Conservation (phyloP, 306 rosid genomes). For the Alnus glutinosa region DNA sequence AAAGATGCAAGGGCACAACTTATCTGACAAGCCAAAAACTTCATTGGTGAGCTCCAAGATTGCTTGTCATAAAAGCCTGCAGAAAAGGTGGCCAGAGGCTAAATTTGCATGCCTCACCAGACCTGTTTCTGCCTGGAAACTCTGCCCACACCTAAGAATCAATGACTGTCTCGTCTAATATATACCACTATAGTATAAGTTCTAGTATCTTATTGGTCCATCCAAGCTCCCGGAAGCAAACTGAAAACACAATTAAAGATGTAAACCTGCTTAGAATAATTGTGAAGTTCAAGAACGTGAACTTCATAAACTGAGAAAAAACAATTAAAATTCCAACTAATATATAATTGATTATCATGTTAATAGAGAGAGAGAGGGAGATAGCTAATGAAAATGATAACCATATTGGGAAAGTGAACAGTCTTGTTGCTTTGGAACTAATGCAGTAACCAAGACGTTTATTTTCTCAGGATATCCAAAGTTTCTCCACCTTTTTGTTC, state of each 20-base stretch:
- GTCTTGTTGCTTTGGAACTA: no score
- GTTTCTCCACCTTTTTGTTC: no score
- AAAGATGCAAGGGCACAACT: slow-evolving; percentile 18
- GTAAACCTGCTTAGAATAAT: neutral
- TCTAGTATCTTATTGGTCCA: slow-evolving; percentile 91
- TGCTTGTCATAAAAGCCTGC: neutral
- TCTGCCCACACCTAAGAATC: slow-evolving; percentile 27
- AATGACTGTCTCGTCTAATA: slow-evolving; percentile 15
- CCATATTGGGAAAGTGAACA: no score
- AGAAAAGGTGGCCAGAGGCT: slow-evolving; percentile 10
- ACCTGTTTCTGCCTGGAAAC: slow-evolving; percentile 19
- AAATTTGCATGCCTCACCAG: slow-evolving; percentile 27
- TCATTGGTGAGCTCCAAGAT: slow-evolving; percentile 16
- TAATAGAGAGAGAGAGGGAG: neutral
- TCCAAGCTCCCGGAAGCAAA: slow-evolving; percentile 95
- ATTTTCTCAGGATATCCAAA: no score
- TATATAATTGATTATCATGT: neutral
- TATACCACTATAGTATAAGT: neutral
- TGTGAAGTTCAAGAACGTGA: neutral
- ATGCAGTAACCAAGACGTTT: no score
- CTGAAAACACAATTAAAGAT: slow-evolving; percentile 44
- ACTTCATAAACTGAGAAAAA: neutral
- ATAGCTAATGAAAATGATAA: neutral
- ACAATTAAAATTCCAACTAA: neutral
- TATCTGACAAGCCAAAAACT: slow-evolving; percentile 1